These are phyloP conservation scores for Fusarium verticillioides DNA, from an alignment of 2,329 filamentous ascomycete species.

Conservation along the genomic window DNA sequence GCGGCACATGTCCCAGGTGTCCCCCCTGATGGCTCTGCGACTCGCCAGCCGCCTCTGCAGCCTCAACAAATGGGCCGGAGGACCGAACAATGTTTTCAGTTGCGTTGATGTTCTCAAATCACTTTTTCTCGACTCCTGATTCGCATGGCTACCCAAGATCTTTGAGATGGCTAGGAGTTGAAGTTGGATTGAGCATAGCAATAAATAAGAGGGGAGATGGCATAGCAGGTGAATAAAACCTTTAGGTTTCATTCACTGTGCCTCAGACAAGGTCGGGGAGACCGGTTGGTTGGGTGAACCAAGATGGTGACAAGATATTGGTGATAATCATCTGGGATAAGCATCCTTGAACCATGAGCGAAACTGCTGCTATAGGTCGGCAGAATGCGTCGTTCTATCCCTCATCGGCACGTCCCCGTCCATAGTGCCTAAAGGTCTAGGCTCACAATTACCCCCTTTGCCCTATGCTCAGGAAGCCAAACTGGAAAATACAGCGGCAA, in stretches of 20 bases:
- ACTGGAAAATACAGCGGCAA: constrained; percentile 73
- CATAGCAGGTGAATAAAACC: constrained; percentile 10
- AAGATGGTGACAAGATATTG: neutral
- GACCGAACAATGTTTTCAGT: neutral
- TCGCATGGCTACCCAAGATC: neutral
- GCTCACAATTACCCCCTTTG: neutral
- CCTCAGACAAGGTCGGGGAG: neutral
- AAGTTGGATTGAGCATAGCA: neutral
- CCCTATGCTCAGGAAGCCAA: constrained; percentile 51
- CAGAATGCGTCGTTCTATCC: neutral
- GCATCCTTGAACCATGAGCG: neutral
- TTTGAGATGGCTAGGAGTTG: neutral
- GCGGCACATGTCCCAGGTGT: constrained; percentile 47
- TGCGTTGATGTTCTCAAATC: neutral
- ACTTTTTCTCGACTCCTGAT: neutral
- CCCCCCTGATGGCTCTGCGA: constrained; percentile 25
- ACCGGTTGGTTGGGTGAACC: neutral
- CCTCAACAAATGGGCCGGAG: neutral
- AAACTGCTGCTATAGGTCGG: neutral
- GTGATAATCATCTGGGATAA: neutral
- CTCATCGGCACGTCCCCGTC: neutral
- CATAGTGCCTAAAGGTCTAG: neutral
- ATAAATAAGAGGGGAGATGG: neutral
- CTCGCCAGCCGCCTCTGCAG: neutral
- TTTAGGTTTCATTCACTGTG: neutral